These are phyloP conservation scores for Globisporangium acanthophoron DNA, from an alignment of 352 stramenopile species.

Conservation along the genomic window DNA sequence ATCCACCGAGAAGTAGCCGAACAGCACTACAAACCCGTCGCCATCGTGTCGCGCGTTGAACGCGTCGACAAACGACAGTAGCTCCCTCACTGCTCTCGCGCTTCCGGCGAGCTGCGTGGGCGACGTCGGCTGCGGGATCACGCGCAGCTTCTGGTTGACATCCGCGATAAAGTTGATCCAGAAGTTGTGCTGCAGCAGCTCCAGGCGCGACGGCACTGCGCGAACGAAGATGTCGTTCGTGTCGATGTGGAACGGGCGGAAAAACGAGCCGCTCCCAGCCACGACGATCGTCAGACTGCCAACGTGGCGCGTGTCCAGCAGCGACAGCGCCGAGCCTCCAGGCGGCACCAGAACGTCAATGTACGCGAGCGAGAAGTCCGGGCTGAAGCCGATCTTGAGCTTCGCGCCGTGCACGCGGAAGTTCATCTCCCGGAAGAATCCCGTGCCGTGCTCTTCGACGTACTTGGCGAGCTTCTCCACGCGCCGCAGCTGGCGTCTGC, in stretches of 20 bases:
- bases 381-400: slow-evolving; percentile 79
- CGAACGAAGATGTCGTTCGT: slow-evolving; percentile 82
- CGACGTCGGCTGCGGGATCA: slow-evolving; percentile 57
- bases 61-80: slow-evolving; percentile 37
- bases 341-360: slow-evolving; percentile 67
- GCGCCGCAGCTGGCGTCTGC: slow-evolving; percentile 52
- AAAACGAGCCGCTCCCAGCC: slow-evolving; percentile 74
- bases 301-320: slow-evolving; percentile 10
- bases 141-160: slow-evolving; percentile 60
- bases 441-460: slow-evolving; percentile 52
- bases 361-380: slow-evolving; percentile 81
- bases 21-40: slow-evolving; percentile 47
- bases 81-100: slow-evolving; percentile 21
- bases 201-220: slow-evolving; percentile 55
- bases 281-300: slow-evolving; percentile 43
- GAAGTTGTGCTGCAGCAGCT: slow-evolving; percentile 69
- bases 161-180: slow-evolving; percentile 83
- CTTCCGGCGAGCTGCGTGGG: slow-evolving; percentile 25
- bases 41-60: slow-evolving; percentile 62
- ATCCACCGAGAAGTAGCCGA: slow-evolving; percentile 48
- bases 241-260: slow-evolving; percentile 73
- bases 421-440: slow-evolving; percentile 81
- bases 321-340: slow-evolving; percentile 10
- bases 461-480: slow-evolving; percentile 67
- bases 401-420: slow-evolving; percentile 70